Evolutionary conservation across 225 moss, liverwort and hornwort genomes (phyloP), one percentile per base, ranked within the genome.

Genomic region (Neckera pumila): DNA sequence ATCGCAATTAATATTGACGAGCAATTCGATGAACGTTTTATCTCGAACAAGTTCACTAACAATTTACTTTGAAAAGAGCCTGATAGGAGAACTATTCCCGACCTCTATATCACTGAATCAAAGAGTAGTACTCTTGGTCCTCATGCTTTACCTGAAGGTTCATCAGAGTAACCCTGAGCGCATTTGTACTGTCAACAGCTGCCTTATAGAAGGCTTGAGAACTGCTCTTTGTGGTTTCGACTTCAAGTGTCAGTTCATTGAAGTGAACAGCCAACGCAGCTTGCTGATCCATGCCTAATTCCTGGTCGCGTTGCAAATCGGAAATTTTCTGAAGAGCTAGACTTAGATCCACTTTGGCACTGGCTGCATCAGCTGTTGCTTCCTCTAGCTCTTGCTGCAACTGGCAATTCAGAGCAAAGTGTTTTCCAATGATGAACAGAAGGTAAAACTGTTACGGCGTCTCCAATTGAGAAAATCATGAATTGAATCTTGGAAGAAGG

Each of bases 371-470:
- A 87, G 91, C 72, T 88, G 90, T 94, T 89, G 93, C 81, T 76
- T 90, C 87, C 90, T 93, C 87, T 80, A 96, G 91, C 86, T 94
- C 95, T 87, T 87, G 89, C 84, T 91, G 92, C 88, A 96, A 84
- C 98, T 98, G 90, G 82, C 59, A 53, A 82, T 73, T 69, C 88
- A 90, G 69, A 80, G 69, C 56, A 69, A 85, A 74, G 19, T 21
- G 76, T 40, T 76, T 67, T 56, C 75, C 53, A 87, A 57, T 23
- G 54, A 83, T 84, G 27, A 89, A 79, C 6, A 89, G 38, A n/a
- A 81, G 62, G 73, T 59, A 33, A 60, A 43, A 74, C 59, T 49
- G 34, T 58, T 65, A 12, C 8, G 54, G 38, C 38, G 57, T 70
- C 79, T 42, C 47, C 61, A 71, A 66, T 23, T 51, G 63, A 17